Base-by-base conservation (phyloP, 2,329 filamentous ascomycete genomes). In the Blastomyces gilchristii region DNA sequence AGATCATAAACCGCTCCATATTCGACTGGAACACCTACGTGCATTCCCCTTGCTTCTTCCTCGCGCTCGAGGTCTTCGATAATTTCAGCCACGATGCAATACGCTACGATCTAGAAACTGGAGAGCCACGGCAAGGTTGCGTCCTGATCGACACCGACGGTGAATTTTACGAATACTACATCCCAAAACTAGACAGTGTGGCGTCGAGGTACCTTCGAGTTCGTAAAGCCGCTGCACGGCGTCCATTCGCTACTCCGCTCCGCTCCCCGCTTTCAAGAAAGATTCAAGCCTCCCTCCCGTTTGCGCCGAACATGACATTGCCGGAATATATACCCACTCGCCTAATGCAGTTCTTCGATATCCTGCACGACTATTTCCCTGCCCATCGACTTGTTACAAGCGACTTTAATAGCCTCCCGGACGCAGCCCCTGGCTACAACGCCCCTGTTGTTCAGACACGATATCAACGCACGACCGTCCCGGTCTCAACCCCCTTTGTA, bases 11-110 rank as follows among this genome's bases (percentile, higher is more conserved):
- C 78, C 85, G 86, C 69, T 95, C 90, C 71, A 89, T 99, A 72
- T 97, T 99, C 72, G 91, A 96, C 75, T 99, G 94, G 93, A 80
- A 88, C 67, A 84, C 85, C 57, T 90, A 89, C 68, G 90, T 97
- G n/a, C 88, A 91, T 9, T 89, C 88, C 2, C 94, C 93, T 0
- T 97, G 94, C 79, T 99, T 96, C 81, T 97, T 99, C 81, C 84
- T 99, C 52, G 94, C 93, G 54, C 88, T 99, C 77, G 94, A 99
- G 77, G 94, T 99, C 68, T 96, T 97, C 72, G 94, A 99, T 80
- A 99, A 99, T 78, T 97, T 99, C 74, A 87, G 91, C 45, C 95
- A 99, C 79, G 94, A 99, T 78, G 84, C 87, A 64, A 86, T 99
- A 66, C 92, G 95, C 67, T 99, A 97, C 78, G 88, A 97, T 76